These are phyloP conservation scores for Tricholoma terreum DNA, from an alignment of 768 basidiomycete species.

Conservation along the genomic window DNA sequence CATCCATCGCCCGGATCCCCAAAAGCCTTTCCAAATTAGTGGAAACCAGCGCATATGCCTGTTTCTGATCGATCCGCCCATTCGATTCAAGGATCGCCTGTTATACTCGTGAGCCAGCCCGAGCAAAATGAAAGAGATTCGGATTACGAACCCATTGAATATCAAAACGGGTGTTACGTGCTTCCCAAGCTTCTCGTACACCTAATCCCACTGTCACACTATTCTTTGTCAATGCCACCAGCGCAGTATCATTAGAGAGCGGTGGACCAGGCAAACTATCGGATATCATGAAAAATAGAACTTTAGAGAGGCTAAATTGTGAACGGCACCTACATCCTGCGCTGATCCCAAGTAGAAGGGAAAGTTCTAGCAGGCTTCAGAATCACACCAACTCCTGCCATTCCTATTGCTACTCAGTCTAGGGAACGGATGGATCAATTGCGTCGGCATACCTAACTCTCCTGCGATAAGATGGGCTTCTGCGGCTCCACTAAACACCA, in stretches of 20 bases:
- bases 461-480: constrained; percentile 67
- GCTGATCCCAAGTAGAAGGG: constrained; percentile 71
- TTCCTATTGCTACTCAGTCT: constrained; percentile 30
- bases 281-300: constrained; percentile 6
- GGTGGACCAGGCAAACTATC: constrained; percentile 71
- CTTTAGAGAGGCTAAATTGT: background rate
- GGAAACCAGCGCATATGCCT: constrained; percentile 44
- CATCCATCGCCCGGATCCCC: constrained; percentile 38
- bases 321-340: constrained; percentile 48
- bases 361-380: constrained; percentile 59
- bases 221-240: constrained; percentile 60
- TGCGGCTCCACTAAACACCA: constrained; percentile 59
- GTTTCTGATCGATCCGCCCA: constrained; percentile 36
- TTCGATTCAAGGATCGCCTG: constrained; percentile 49
- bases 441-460: constrained; percentile 48
- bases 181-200: constrained; percentile 64
- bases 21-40: constrained; percentile 41
- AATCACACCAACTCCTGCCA: constrained; percentile 48
- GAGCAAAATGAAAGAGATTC: background rate
- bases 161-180: constrained; percentile 74
- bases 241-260: constrained; percentile 56
- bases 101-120: background rate
- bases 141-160: constrained; percentile 60
- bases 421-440: background rate
- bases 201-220: constrained; percentile 84